Percentiles rank a stretch among this genome's conserved stretches.
These are phyloP conservation scores for rapeseed (Brassica napus) DNA, from an alignment of 345 rosid species.

Conservation along the genomic window Da-Ae NC_063439.1:27346501-27347000, in stretches of 20 bases:
- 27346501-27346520: constrained; percentile 22
- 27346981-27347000: neutral
- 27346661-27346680: constrained; percentile 19
- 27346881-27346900: neutral
- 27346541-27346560: neutral
- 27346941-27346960: constrained; percentile 27
- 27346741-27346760: constrained; percentile 45
- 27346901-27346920: neutral
- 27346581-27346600: constrained; percentile 14
- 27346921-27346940: constrained; percentile 26
- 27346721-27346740: constrained; percentile 44
- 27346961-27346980: constrained; percentile 19
- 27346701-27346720: constrained; percentile 43
- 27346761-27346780: constrained; percentile 11
- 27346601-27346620: constrained; percentile 7
- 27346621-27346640: constrained; percentile 4
- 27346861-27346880: neutral
- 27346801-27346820: neutral
- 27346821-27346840: constrained; percentile 27
- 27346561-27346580: constrained; percentile 17
- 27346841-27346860: constrained; percentile 29
- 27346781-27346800: neutral
- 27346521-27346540: neutral
- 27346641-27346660: constrained; percentile 28
- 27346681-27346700: constrained; percentile 37